A percentile compares a stretch with the other conserved stretches of the same genome.
Evolutionary conservation across 2,329 filamentous ascomycete genomes (phyloP).

Genomic region (Pyrenophora teres): DNA sequence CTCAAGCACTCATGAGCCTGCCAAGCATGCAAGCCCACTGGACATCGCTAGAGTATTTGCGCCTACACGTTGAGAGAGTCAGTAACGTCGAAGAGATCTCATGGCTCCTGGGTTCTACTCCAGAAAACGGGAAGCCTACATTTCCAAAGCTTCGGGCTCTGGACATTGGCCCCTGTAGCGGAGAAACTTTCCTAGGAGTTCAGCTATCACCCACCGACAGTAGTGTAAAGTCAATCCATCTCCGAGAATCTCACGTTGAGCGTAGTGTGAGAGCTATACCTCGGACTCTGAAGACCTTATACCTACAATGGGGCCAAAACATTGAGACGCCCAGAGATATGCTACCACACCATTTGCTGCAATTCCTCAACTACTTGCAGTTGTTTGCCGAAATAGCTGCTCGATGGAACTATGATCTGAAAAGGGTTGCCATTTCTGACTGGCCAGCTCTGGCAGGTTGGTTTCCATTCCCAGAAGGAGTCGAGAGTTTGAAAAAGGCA

Average conservation of each 20-base stretch:
- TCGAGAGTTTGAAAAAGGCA: neutral
- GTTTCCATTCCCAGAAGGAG: neutral
- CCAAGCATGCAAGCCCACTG: neutral
- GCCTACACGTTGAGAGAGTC: neutral
- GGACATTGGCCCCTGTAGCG: slow-evolving; percentile 7
- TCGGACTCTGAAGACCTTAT: neutral
- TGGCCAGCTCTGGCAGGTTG: slow-evolving; percentile 4
- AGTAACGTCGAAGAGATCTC: neutral
- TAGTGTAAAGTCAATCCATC: no score
- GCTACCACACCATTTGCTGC: no score
- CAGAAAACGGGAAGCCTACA: neutral
- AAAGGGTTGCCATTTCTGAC: slow-evolving; percentile 4
- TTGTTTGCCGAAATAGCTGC: neutral
- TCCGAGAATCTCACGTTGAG: no score
- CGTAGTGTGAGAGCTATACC: neutral
- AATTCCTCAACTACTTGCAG: neutral
- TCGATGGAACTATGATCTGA: neutral
- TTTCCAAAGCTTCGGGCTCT: neutral
- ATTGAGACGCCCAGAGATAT: neutral
- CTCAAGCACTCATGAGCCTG: neutral
- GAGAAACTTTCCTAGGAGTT: neutral
- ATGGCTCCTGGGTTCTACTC: neutral
- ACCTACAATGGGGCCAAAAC: slow-evolving; percentile 4
- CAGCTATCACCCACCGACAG: neutral
- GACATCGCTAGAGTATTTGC: slow-evolving; percentile 1